These are phyloP conservation scores for Saccharum hybrid DNA, from an alignment of 202 grass and related monocot genomes.

Conservation along the genomic window DNA sequence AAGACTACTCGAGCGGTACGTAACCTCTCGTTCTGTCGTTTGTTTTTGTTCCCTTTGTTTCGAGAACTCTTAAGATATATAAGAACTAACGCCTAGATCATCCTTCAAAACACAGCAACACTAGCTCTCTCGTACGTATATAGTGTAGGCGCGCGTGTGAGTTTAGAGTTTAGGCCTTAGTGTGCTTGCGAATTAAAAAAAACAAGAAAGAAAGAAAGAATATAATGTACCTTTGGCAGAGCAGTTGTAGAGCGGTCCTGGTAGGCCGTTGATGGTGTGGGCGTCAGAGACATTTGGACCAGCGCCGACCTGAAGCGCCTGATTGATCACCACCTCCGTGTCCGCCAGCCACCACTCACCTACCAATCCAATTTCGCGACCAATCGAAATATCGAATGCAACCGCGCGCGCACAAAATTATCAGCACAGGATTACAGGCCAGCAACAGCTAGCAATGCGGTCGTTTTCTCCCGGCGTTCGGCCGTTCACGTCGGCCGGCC, in stretches of 20 bases:
- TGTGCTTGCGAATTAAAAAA: neutral
- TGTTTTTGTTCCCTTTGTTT: neutral
- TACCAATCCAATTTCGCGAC: slow-evolving; percentile 1
- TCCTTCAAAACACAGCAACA: neutral
- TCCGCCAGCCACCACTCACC: slow-evolving; percentile 82
- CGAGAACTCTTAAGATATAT: neutral
- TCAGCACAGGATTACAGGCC: neutral
- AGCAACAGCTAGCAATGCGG: neutral
- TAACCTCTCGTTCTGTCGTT: neutral
- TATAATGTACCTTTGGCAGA: slow-evolving; percentile 55
- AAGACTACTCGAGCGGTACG: neutral
- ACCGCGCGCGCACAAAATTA: neutral
- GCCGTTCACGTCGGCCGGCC: slow-evolving; percentile 3
- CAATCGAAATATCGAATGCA: neutral
- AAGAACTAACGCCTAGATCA: neutral
- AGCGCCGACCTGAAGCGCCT: slow-evolving; percentile 55
- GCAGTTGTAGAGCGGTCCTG: slow-evolving; percentile 78
- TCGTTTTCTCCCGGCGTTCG: slow-evolving; percentile 16
- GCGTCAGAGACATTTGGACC: slow-evolving; percentile 79
- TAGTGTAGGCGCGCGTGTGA: neutral
- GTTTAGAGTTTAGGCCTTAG: too few relatives aligned
- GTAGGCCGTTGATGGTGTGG: slow-evolving; percentile 82
- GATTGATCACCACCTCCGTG: slow-evolving; percentile 55
- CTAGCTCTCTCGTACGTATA: neutral
- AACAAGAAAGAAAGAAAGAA: neutral